phyloP scores from a whole-genome alignment of 2,329 filamentous ascomycete species.

The Tolypocladium album region DNA sequence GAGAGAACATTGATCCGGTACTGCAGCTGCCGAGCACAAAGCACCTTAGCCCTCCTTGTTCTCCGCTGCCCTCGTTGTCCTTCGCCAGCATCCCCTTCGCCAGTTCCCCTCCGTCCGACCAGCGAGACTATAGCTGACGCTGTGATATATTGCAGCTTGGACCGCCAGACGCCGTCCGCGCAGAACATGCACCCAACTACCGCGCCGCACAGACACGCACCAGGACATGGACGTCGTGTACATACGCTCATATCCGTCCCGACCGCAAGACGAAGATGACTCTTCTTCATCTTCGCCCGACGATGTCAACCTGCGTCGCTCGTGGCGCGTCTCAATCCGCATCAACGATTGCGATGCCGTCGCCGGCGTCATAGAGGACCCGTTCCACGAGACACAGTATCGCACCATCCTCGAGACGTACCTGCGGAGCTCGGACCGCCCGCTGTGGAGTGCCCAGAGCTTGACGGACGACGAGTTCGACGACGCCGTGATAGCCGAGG shows the following conservation, averaged over 20 bases:
- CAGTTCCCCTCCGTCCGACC: too few species aligned
- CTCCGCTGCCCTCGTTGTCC: background rate
- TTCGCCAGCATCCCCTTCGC: too few species aligned
- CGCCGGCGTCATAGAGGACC: constrained; percentile 10
- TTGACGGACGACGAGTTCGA: constrained; percentile 5
- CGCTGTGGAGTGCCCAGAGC: constrained; percentile 9
- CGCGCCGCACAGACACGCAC: background rate
- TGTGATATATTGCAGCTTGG: background rate
- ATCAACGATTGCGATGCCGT: constrained; percentile 7
- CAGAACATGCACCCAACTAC: background rate
- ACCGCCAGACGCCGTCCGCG: background rate
- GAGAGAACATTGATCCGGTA: background rate
- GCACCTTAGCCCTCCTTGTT: background rate
- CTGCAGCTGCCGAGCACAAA: background rate
- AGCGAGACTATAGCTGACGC: background rate
- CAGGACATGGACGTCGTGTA: constrained; percentile 10
- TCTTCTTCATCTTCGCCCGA: background rate
- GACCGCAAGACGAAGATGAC: constrained; percentile 2
- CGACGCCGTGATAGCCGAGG: constrained; percentile 7
- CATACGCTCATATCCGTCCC: constrained; percentile 7
- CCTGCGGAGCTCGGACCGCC: constrained; percentile 12
- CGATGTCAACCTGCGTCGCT: constrained; percentile 5
- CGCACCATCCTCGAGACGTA: constrained; percentile 14
- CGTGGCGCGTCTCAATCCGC: constrained; percentile 12
- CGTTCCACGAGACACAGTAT: constrained; percentile 14